These are phyloP conservation scores for Neurospora sublineolata DNA, from an alignment of 495 filamentous ascomycete species.

Conservation along the genomic window DNA sequence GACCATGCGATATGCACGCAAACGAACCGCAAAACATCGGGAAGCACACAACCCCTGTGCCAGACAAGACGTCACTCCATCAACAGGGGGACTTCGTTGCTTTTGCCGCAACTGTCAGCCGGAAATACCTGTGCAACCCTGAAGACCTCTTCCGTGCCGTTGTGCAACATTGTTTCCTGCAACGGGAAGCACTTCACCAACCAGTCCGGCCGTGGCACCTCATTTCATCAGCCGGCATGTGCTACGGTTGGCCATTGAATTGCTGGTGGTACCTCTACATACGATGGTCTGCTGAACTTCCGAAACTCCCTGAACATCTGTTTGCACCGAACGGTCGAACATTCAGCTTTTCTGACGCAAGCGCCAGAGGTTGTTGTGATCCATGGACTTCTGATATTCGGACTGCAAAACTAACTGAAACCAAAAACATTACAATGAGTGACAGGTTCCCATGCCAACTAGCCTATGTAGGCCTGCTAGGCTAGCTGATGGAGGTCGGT, in stretches of 20 bases:
- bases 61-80: background rate
- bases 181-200: background rate
- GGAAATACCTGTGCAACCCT: background rate
- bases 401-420: no score
- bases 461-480: background rate
- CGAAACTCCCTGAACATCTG: no score
- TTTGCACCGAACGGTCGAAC: no score
- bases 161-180: background rate
- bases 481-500: background rate
- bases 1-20: background rate
- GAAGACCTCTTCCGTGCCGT: background rate
- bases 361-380: no score
- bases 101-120: background rate
- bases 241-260: background rate
- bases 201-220: background rate
- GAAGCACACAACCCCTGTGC: background rate
- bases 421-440: no score
- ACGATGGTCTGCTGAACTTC: no score
- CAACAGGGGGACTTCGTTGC: background rate
- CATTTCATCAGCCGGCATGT: background rate
- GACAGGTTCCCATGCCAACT: background rate
- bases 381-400: no score
- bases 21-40: background rate
- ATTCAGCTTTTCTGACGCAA: no score
- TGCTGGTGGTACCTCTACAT: no score